These are phyloP conservation scores for Drechslerella dactyloides DNA, from an alignment of 2,329 filamentous ascomycete genomes.

Conservation along the genomic window DNA sequence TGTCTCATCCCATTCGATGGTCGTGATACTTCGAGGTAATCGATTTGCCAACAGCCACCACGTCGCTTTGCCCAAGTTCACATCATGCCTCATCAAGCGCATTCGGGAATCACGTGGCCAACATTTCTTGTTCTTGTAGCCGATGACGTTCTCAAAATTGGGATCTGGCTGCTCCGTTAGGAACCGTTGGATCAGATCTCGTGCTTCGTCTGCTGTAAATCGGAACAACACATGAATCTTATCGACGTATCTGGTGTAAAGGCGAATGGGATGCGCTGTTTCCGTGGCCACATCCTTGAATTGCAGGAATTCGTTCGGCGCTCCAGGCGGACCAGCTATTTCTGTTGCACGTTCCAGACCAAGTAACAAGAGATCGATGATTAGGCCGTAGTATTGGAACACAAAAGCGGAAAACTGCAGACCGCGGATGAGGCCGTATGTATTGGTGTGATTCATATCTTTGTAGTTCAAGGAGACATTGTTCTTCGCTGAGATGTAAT, in stretches of 20 bases:
- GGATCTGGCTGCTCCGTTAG: conserved; percentile 97
- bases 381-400: conserved; percentile 97
- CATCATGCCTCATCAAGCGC: conserved; percentile 97
- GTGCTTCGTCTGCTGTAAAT: conserved; percentile 90
- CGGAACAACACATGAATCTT: conserved; percentile 98
- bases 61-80: conserved; percentile 93
- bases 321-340: conserved; percentile 90
- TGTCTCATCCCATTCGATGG: conserved; percentile 98
- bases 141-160: conserved; percentile 99
- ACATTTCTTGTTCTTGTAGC: conserved; percentile 99
- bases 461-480: conserved; percentile 99
- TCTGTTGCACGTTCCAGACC: conserved; percentile 96
- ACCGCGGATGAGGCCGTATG: conserved; percentile 96
- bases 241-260: conserved; percentile 98
- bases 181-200: conserved; percentile 96
- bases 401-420: conserved; percentile 98
- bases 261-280: conserved; percentile 87
- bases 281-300: conserved; percentile 94
- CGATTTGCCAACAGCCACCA: conserved; percentile 99
- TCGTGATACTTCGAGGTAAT: conserved; percentile 89
- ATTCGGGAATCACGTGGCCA: conserved; percentile 98
- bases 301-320: conserved; percentile 95
- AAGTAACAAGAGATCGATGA: conserved; percentile 88
- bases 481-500: conserved; percentile 99
- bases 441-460: conserved; percentile 99